Base-by-base conservation (phyloP, 192 early-diverging fungal genomes). In the Geranomyces variabilis region DNA sequence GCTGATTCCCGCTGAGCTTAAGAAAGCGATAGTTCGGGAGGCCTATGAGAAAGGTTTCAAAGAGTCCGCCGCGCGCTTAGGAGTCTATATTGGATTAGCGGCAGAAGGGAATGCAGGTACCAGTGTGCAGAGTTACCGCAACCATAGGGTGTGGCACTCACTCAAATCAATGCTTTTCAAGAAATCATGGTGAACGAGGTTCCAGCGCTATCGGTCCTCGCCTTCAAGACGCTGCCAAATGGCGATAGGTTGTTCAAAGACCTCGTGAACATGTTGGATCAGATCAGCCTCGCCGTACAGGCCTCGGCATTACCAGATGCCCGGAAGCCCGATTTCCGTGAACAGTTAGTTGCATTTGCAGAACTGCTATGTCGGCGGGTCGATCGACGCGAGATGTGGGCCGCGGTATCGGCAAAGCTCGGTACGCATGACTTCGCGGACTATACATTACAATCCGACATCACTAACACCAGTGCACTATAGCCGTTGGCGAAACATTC, bases 171-270 rank as follows among this genome's bases (percentile, higher is more conserved):
- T 10, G 36, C 36, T 41, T 10, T 53, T 33, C 7, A 6, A 60
- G 58, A 30, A 19, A 19, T 7, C 9, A 60, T 60, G 58, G 58
- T 60, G 24, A 34, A 60, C 17, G 28, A 60, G 31, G 58, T 60
- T 33, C 58, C 58, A 7, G 58, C 58, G 3, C 5, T 31, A 10
- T 60, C 58, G 6, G 31, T 60, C 28, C 58, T 60, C 9, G 58
- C 29, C 4, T 17, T 28, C 2, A 60, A 60, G 58, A 60, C 31
- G 58, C 29, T 60, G 15, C 22, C 51, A n/a, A 53, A 53, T 7
- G 24, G 4, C 24, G 51, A 53, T 6, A 4, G 51, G 4, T 7
- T 53, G 4, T 53, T 53, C 17, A 3, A 53, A 24, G 24, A 53
- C 51, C 51, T 53, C 17, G 24, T 53, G n/a, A 53, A 15, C 7